Evolutionary conservation across 495 filamentous ascomycete genomes (phyloP).

Genomic region (Xylaria cubensis): DNA sequence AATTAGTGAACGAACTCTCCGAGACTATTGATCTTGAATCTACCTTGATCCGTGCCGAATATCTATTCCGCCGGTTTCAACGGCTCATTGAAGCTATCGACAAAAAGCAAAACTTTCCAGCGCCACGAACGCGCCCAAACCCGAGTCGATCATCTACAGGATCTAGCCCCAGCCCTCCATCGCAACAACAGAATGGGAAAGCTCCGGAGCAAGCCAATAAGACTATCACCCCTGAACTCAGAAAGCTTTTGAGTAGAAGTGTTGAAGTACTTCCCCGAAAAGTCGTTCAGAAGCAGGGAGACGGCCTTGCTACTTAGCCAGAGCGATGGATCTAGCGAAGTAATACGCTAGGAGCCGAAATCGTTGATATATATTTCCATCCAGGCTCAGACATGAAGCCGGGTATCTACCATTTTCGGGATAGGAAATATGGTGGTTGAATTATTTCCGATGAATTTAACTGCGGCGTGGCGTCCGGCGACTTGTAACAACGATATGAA

Average conservation of each 20-base stretch:
- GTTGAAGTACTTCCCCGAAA: conserved; percentile 67
- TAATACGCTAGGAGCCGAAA: neutral
- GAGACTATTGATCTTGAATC: conserved; percentile 88
- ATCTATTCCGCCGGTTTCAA: conserved; percentile 86
- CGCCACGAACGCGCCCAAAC: conserved; percentile 51
- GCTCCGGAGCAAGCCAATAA: conserved; percentile 54
- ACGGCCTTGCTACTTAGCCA: conserved; percentile 30
- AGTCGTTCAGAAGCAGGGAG: conserved; percentile 37
- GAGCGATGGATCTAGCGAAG: neutral
- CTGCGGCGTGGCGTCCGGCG: neutral
- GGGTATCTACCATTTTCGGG: neutral
- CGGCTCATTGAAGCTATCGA: conserved; percentile 87
- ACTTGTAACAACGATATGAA: neutral
- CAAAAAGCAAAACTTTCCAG: conserved; percentile 80
- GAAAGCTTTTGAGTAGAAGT: conserved; percentile 74
- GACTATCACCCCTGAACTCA: conserved; percentile 82
- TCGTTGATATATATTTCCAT: conserved; percentile 29
- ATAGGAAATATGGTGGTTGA: conserved; percentile 15
- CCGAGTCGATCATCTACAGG: conserved; percentile 10
- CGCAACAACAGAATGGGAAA: conserved; percentile 36
- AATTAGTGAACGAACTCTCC: conserved; percentile 87
- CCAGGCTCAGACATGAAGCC: neutral
- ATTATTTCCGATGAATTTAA: neutral
- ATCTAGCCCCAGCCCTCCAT: conserved; percentile 19
- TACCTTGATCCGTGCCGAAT: conserved; percentile 85